phyloP scores from a whole-genome alignment of 352 stramenopile species.

The Phytophthora pistaciae region DNA sequence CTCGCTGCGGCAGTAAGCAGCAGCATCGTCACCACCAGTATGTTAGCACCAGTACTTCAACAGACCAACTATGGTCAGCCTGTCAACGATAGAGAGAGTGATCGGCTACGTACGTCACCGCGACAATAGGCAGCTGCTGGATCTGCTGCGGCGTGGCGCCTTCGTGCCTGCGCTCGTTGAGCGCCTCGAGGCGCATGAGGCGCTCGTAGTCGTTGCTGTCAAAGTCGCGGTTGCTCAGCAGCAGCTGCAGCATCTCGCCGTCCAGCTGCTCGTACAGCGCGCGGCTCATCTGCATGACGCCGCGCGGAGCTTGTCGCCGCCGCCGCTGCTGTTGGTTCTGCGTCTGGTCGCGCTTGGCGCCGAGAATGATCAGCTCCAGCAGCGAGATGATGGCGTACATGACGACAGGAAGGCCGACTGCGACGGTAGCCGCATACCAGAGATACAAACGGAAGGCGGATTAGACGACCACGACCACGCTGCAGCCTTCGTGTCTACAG shows the following conservation, averaged over 20 bases:
- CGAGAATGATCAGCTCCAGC: conserved; percentile 45
- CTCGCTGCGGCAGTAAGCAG: conserved; percentile 44
- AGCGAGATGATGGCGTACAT: conserved; percentile 65
- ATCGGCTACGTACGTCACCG: conserved; percentile 61
- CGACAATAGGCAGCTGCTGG: conserved; percentile 62
- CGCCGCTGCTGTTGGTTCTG: conserved; percentile 9
- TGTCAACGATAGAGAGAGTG: background rate
- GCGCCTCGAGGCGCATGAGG: conserved; percentile 68
- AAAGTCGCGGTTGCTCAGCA: conserved; percentile 79
- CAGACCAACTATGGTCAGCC: background rate
- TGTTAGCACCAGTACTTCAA: background rate
- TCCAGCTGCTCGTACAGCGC: conserved; percentile 77
- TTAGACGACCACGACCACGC: background rate
- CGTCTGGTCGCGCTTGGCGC: conserved; percentile 30
- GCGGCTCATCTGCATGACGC: conserved; percentile 70
- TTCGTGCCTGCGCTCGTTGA: conserved; percentile 62
- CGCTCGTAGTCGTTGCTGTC: conserved; percentile 77
- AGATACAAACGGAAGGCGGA: background rate
- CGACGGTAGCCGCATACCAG: background rate
- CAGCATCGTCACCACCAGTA: background rate
- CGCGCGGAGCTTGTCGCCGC: conserved; percentile 20
- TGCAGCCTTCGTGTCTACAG: background rate
- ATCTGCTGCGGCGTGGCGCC: conserved; percentile 69
- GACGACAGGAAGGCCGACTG: conserved; percentile 58
- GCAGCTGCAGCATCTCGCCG: conserved; percentile 62